Evolutionary conservation across 768 basidiomycete genomes (phyloP).

Genomic region (Antrodiella citrinella): DNA sequence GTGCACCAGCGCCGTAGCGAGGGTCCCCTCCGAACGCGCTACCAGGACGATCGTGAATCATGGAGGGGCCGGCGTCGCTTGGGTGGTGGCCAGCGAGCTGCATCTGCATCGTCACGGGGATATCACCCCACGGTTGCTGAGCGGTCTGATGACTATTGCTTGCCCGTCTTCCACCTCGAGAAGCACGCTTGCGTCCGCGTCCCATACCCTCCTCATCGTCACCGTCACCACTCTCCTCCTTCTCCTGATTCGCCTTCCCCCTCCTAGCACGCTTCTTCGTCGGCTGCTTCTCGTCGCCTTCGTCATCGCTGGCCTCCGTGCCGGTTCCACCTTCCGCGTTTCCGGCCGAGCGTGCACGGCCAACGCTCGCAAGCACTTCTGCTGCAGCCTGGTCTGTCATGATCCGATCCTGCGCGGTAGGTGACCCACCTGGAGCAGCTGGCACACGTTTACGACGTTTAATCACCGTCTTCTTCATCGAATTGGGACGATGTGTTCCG

Average conservation of each 20-base stretch:
- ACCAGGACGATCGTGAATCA: neutral
- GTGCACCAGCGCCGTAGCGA: conserved; percentile 17
- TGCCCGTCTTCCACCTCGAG: conserved; percentile 1
- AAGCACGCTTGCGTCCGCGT: conserved; percentile 20
- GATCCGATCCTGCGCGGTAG: conserved; percentile 29
- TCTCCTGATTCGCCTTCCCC: conserved; percentile 23
- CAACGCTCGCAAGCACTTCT: conserved; percentile 80
- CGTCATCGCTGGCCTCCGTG: conserved; percentile 39
- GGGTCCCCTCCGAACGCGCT: neutral
- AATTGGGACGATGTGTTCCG: conserved; percentile 92
- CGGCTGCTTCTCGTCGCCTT: conserved; percentile 30
- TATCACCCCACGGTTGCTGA: neutral
- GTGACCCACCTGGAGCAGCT: conserved; percentile 46
- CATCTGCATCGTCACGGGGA: neutral
- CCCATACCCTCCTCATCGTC: conserved; percentile 40
- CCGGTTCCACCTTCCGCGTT: conserved; percentile 30
- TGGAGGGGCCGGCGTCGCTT: neutral
- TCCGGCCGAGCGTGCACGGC: conserved; percentile 37
- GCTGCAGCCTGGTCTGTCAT: conserved; percentile 85
- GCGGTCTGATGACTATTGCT: neutral
- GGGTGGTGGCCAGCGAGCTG: neutral
- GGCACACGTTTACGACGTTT: conserved; percentile 97
- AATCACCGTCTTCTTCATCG: conserved; percentile 99
- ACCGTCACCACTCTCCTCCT: conserved; percentile 29
- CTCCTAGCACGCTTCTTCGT: conserved; percentile 47